These are phyloP conservation scores for Peltaster fructicola DNA, from an alignment of 2,329 filamentous ascomycete genomes.

Conservation along the genomic window DNA sequence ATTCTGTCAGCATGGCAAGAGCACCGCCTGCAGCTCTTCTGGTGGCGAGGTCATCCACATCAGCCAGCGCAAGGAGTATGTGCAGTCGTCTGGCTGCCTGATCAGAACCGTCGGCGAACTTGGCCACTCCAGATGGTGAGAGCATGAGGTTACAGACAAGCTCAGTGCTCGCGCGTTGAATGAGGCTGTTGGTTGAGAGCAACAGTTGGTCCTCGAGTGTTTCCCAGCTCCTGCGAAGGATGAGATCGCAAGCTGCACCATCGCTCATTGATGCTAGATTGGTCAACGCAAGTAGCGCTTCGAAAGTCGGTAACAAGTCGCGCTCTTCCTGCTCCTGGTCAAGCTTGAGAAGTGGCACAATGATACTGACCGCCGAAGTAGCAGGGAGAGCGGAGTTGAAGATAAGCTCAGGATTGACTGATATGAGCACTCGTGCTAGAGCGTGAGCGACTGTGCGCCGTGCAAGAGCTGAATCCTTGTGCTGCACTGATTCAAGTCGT, in stretches of 20 bases:
- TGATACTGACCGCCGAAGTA: constrained; percentile 64
- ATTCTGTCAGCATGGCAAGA: constrained; percentile 65
- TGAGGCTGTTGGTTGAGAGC: constrained; percentile 53
- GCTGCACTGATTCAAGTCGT: constrained; percentile 31
- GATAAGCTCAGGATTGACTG: constrained; percentile 45
- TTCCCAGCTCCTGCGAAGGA: constrained; percentile 57
- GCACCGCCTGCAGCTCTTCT: constrained; percentile 75
- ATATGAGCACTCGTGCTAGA: constrained; percentile 45
- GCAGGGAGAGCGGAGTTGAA: constrained; percentile 62
- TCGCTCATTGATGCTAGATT: constrained; percentile 71
- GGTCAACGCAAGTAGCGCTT: constrained; percentile 77
- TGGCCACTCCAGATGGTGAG: constrained; percentile 44
- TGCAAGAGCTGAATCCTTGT: too few species aligned
- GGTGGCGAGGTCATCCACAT: constrained; percentile 66
- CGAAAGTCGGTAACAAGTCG: constrained; percentile 77
- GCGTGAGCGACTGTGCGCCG: constrained; percentile 18
- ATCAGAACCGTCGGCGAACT: constrained; percentile 50
- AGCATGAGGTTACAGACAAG: constrained; percentile 81
- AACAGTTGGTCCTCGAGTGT: constrained; percentile 72
- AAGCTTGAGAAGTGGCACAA: constrained; percentile 54
- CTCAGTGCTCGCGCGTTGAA: constrained; percentile 73
- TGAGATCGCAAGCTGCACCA: constrained; percentile 41
- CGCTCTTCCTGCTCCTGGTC: constrained; percentile 39
- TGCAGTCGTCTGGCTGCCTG: constrained; percentile 60
- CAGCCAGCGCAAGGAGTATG: constrained; percentile 70